Evolutionary conservation across 352 stramenopile species (phyloP), one percentile per base, ranked within the genome.

Genomic region (Globisporangium spiculum): DNA sequence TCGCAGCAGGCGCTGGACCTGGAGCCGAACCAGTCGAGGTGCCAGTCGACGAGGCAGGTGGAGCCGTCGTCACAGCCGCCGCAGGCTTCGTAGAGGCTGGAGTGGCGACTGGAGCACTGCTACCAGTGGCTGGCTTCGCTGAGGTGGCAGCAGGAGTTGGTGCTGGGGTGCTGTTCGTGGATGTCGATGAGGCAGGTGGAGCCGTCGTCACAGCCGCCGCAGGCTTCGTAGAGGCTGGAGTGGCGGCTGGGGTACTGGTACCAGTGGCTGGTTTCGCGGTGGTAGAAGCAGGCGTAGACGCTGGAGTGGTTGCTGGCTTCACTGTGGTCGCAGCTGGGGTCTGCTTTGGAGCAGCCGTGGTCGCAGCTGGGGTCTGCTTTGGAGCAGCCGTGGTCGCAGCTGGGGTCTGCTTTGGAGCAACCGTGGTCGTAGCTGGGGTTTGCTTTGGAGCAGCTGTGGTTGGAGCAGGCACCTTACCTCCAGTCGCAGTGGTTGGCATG

Each of bases 351-450:
- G 64, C 26, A 12, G 44, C 18, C 0, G 66, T 70, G 24, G 48
- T 65, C 1, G 56, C 4, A 7, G 48, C 63, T 56, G 68, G 68
- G 2, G 46, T 60, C 9, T 66, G 60, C 14, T 63, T 68, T 7
- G 68, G 66, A 0, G 30, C 20, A 6, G 56, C 46, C 0, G 24
- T 44, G n/a, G 55, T 36, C 0, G 56, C 20, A 22, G 56, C 63
- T 12, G 65, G 41, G 6, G 55, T 63, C 0, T 38, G 16, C 3
- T 55, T 56, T 64, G 63, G 63, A 20, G 64, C 26, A 12, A 30
- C 24, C 0, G 66, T 70, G 24, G 58, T 65, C 1, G 56, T 4
- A 3, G 46, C 56, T 55, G 68, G 68, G 2, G 46, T 60, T 14
- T 66, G 60, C 14, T 63, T 68, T 7, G 68, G 66, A 0, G 30